Percentiles rank a stretch among this genome's conserved stretches.
Evolutionary conservation across 2,329 filamentous ascomycete species (phyloP).

Genomic region (Aureobasidium sp.): DNA sequence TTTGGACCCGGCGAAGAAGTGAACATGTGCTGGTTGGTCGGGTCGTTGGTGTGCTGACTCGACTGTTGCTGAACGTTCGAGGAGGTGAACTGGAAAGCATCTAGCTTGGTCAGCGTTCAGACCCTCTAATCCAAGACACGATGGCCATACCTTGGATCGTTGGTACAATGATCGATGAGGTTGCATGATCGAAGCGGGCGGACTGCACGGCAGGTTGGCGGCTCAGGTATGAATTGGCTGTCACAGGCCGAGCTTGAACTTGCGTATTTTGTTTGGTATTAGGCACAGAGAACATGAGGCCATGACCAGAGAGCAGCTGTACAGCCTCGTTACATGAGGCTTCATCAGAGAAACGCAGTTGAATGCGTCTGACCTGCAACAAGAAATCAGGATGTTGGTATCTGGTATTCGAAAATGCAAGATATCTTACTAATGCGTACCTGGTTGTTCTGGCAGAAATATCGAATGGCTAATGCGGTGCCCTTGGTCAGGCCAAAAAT

Average conservation of each 20-base stretch:
- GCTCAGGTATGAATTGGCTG: not conserved
- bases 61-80: not conserved
- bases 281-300: slow-evolving; percentile 8
- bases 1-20: not conserved
- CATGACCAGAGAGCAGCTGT: not conserved
- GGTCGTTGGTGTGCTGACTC: not conserved
- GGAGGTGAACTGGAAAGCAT: not conserved
- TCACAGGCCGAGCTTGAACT: not conserved
- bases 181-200: slow-evolving; percentile 1
- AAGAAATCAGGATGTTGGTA: not conserved
- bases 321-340: slow-evolving; percentile 19
- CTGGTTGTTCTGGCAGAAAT: slow-evolving; percentile 31
- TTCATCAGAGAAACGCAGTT: slow-evolving; percentile 25
- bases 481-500: slow-evolving; percentile 38
- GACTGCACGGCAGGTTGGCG: not conserved
- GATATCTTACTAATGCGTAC: slow-evolving; percentile 21
- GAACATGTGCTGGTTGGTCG: not conserved
- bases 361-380: slow-evolving; percentile 26
- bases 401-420: not conserved
- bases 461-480: slow-evolving; percentile 36
- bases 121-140: not conserved
- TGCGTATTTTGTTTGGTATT: not conserved
- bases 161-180: slow-evolving; percentile 1
- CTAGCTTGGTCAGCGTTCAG: not conserved
- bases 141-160: not conserved